These are phyloP conservation scores for Chalciporus piperatus DNA, from an alignment of 768 basidiomycete genomes.

Conservation along the genomic window DNA sequence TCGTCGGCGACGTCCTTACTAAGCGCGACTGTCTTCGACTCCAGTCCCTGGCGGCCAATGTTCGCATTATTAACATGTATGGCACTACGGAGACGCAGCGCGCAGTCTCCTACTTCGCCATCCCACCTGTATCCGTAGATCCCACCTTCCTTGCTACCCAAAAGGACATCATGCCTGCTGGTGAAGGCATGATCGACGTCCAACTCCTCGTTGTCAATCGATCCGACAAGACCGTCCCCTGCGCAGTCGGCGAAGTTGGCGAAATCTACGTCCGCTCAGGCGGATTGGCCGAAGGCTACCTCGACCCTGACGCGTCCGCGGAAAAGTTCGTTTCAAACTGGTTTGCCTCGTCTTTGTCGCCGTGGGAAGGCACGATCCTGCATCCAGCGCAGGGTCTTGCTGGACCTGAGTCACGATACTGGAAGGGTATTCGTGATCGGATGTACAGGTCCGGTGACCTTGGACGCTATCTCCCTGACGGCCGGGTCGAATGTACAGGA, in stretches of 20 bases:
- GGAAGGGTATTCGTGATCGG: conserved; percentile 94
- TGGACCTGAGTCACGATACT: conserved; percentile 74
- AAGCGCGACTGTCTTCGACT: conserved; percentile 96
- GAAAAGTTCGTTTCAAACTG: conserved; percentile 96
- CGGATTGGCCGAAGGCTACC: conserved; percentile 93
- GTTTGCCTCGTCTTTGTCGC: conserved; percentile 56
- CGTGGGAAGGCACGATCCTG: conserved; percentile 69
- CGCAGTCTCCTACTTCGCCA: conserved; percentile 94
- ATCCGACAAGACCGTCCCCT: conserved; percentile 76
- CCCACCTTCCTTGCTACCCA: conserved; percentile 88
- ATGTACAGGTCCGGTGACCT: conserved; percentile 99
- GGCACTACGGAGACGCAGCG: conserved; percentile 99
- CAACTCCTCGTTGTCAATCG: conserved; percentile 96
- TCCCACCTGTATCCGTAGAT: conserved; percentile 81
- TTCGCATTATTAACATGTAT: conserved; percentile 98
- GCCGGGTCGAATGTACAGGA: conserved; percentile 94
- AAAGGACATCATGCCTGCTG: conserved; percentile 98
- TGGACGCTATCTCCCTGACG: conserved; percentile 89
- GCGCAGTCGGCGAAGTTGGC: conserved; percentile 94
- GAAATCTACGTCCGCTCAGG: conserved; percentile 98
- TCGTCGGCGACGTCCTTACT: conserved; percentile 98
- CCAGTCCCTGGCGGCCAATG: conserved; percentile 88
- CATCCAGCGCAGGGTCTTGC: conserved; percentile 55
- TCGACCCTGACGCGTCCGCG: conserved; percentile 74
- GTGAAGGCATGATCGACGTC: conserved; percentile 96